phyloP scores from a whole-genome alignment of 2,329 filamentous ascomycete genomes.

The Coniochaeta sp. region DNA sequence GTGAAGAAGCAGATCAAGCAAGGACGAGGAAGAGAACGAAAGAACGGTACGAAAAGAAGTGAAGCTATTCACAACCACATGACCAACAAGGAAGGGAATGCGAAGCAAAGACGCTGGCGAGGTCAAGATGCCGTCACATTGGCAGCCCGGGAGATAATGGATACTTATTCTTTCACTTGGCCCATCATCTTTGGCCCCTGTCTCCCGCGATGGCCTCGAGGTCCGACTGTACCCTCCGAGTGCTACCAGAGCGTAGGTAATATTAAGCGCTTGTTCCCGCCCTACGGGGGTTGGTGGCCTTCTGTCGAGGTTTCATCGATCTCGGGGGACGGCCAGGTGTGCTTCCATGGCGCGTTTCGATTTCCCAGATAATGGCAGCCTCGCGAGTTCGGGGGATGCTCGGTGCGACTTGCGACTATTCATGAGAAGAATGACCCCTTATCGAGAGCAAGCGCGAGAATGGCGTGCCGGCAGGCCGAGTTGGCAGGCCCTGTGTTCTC shows the following conservation, averaged over 20 bases:
- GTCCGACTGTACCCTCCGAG: not conserved
- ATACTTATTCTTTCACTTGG: not conserved
- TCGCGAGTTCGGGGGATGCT: no score
- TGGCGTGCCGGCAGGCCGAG: no score
- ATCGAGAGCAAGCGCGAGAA: no score
- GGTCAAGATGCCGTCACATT: not conserved
- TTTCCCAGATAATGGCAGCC: not conserved
- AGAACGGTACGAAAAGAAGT: slow-evolving; percentile 11
- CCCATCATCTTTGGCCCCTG: not conserved
- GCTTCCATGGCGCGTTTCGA: not conserved
- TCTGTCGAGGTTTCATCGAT: not conserved
- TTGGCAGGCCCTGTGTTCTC: no score
- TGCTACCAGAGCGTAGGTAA: not conserved
- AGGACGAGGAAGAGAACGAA: slow-evolving; percentile 11
- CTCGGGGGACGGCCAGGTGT: not conserved
- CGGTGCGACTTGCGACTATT: no score
- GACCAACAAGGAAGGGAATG: not conserved
- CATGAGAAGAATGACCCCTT: no score
- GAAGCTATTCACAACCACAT: slow-evolving; percentile 16
- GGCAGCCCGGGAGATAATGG: not conserved
- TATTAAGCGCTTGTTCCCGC: not conserved
- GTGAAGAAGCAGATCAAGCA: slow-evolving; percentile 10
- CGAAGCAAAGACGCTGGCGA: not conserved
- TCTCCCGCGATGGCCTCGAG: not conserved
- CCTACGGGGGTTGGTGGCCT: not conserved